These are phyloP conservation scores for Pichia sp. DNA, from an alignment of 1,139 yeast species.

Conservation along the genomic window DNA sequence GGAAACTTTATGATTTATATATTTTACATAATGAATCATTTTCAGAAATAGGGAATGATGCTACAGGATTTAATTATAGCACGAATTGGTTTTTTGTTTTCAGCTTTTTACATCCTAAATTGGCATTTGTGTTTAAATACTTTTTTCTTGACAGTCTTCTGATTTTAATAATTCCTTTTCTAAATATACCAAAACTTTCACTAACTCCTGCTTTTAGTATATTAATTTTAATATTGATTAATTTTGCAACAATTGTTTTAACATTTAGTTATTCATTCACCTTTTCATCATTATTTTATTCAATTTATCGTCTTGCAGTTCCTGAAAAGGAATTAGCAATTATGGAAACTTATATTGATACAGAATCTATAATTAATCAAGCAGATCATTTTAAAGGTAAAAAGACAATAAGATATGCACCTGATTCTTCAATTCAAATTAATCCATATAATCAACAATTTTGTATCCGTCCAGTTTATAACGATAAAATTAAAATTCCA, in stretches of 20 bases:
- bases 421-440: slow-evolving; percentile 82
- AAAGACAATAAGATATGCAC: slow-evolving; percentile 79
- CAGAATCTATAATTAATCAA: slow-evolving; percentile 47
- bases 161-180: slow-evolving; percentile 61
- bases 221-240: slow-evolving; percentile 35
- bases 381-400: slow-evolving; percentile 77
- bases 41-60: slow-evolving; percentile 10
- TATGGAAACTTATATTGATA: slow-evolving; percentile 47
- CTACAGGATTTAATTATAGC: neutral
- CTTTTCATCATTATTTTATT: slow-evolving; percentile 32
- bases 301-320: slow-evolving; percentile 39
- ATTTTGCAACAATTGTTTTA: slow-evolving; percentile 37
- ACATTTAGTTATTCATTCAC: slow-evolving; percentile 38
- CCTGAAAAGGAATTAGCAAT: slow-evolving; percentile 63
- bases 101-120: slow-evolving; percentile 41
- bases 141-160: slow-evolving; percentile 65
- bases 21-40: slow-evolving; percentile 33
- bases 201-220: slow-evolving; percentile 44
- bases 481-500: slow-evolving; percentile 47
- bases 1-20: slow-evolving; percentile 69
- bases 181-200: slow-evolving; percentile 53
- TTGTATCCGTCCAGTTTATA: slow-evolving; percentile 48
- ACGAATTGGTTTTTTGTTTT: slow-evolving; percentile 18
- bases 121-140: slow-evolving; percentile 64
- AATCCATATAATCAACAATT: slow-evolving; percentile 65